Conservation (phyloP, 2,329 filamentous ascomycete species). For the Zymoseptoria ardabiliae region DNA sequence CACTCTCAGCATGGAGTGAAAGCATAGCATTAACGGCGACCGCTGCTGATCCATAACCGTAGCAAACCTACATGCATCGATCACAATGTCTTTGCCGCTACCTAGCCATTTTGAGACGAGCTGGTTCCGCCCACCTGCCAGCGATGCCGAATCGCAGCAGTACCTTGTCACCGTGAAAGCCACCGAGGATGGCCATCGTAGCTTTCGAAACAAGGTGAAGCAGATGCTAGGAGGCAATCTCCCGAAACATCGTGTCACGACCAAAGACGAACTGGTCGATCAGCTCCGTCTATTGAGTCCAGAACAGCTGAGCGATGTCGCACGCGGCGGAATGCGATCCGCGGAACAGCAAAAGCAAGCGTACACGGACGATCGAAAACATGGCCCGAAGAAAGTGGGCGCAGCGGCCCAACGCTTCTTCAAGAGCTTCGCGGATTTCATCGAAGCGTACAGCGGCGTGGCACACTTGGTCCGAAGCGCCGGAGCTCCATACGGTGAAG, state of each 20-base stretch:
- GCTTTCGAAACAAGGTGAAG: background rate
- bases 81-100: background rate
- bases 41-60: too few relatives aligned
- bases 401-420: conserved; percentile 2
- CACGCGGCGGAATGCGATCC: background rate
- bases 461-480: conserved; percentile 4
- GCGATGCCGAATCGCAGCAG: background rate
- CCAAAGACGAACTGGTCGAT: background rate
- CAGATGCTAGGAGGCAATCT: background rate
- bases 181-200: background rate
- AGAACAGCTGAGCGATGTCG: background rate
- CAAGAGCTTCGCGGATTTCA: conserved; percentile 3
- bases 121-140: background rate
- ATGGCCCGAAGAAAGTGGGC: background rate
- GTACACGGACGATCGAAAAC: background rate
- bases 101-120: background rate
- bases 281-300: background rate
- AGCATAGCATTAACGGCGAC: too few relatives aligned
- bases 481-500: conserved; percentile 7
- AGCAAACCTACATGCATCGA: background rate
- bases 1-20: too few relatives aligned
- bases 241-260: background rate
- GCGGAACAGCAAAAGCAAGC: background rate
- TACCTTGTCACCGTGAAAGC: background rate
- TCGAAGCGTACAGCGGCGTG: conserved; percentile 10